Evolutionary conservation across 306 rosid genomes (phyloP).

Genomic region (Mucuna pruriens): DNA sequence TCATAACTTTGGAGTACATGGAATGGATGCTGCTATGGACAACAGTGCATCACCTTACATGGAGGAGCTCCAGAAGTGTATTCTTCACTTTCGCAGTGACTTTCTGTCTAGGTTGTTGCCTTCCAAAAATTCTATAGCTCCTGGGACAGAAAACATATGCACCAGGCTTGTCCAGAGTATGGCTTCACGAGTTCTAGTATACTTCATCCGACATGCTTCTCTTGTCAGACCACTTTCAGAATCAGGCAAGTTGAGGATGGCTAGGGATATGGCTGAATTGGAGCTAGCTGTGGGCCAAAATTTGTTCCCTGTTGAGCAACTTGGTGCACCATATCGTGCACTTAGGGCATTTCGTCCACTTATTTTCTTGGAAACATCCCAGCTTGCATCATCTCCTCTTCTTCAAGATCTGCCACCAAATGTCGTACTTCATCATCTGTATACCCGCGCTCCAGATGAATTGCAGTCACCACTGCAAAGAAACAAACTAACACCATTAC

Average conservation of each 20-base stretch:
- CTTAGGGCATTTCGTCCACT: conserved; percentile 98
- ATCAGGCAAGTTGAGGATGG: conserved; percentile 98
- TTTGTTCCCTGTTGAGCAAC: conserved; percentile 94
- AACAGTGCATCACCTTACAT: conserved; percentile 95
- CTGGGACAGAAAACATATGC: conserved; percentile 79
- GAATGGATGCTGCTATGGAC: conserved; percentile 96
- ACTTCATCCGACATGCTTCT: conserved; percentile 96
- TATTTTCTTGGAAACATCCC: conserved; percentile 94
- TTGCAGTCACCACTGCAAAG: conserved; percentile 94
- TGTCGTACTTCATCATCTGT: conserved; percentile 91
- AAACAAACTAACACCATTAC: conserved; percentile 81
- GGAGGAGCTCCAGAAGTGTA: conserved; percentile 94
- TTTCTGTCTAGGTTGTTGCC: conserved; percentile 87
- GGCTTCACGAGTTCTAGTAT: conserved; percentile 92
- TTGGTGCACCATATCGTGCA: conserved; percentile 94
- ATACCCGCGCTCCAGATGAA: conserved; percentile 86
- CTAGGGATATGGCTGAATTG: conserved; percentile 98
- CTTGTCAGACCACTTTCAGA: conserved; percentile 98
- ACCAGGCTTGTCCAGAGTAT: conserved; percentile 92
- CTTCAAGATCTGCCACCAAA: conserved; percentile 95
- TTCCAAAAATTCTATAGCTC: conserved; percentile 51
- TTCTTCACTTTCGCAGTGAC: conserved; percentile 92
- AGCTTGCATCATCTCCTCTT: conserved; percentile 83
- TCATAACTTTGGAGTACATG: conserved; percentile 81
- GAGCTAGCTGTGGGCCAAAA: conserved; percentile 96